Base-by-base conservation (phyloP, 768 basidiomycete genomes). In the Termitomyces sp. region DNA sequence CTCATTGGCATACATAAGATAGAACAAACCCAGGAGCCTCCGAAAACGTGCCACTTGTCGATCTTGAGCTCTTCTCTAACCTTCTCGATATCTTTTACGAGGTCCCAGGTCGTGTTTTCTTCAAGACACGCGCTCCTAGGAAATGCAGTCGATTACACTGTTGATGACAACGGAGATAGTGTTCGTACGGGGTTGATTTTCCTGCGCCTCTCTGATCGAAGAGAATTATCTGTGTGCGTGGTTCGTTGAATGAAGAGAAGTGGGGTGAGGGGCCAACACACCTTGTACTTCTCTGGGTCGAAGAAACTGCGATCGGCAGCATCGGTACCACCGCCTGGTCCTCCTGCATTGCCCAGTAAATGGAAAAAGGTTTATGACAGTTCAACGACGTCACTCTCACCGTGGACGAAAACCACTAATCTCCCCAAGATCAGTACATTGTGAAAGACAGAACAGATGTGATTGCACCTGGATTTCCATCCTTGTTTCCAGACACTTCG, bases 51-150 rank as follows among this genome's bases (percentile, higher is more conserved):
- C 95, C 94, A 97, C 66, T 85, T 91, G 19, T 91, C 86, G 55
- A 98, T 80, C 41, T 73, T 73, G 16, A 98, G 80, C 57, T 89
- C 81, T 66, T 87, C 77, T 56, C 95, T 81, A 25, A 96, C 73
- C 64, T 76, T 87, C 68, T 98, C 95, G 10, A 94, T 84, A 66
- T 98, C 95, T 61, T 83, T 88, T 25, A 98, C 92, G 41, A 96
- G 84, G 66, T 93, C 88, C 92, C 91, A 94, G 5, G 95, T 97
- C 2, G 93, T 97, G 71, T 98, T 98, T 50, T 94, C 87, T 62
- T 90, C 87, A 2, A 87, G 71, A 32, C 71, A 87, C 8, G 94
- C 93, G 54, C 68, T 80, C 71, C 90, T 93, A 45, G 34, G 23
- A 14, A 44, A 58, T 38, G 12, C 37, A 35, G 42, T 17, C 50